Percentiles rank a stretch among this genome's conserved stretches.
Conservation (phyloP, 208 protist genomes). For the Jaenimonas drosophilae region DNA sequence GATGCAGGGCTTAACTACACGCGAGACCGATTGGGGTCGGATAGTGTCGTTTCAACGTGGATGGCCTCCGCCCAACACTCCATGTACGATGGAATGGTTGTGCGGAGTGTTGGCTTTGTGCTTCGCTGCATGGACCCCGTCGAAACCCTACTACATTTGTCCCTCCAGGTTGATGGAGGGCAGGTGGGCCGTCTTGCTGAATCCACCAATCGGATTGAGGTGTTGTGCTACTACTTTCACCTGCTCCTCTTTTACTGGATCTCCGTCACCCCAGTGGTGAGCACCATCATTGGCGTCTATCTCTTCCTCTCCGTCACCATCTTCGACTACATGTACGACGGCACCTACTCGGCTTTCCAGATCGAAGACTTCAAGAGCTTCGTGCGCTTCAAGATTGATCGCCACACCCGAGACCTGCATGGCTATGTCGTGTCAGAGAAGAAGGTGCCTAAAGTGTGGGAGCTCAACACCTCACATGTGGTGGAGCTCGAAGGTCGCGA, state of each 20-base stretch:
- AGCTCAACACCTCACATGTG: conserved; percentile 30
- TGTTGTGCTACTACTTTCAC: conserved; percentile 56
- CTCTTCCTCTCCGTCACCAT: conserved; percentile 55
- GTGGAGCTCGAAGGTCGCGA: conserved; percentile 12
- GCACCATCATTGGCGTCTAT: conserved; percentile 64
- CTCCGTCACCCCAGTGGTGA: conserved; percentile 66
- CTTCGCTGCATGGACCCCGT: conserved; percentile 42
- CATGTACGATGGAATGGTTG: conserved; percentile 11
- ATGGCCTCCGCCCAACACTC: conserved; percentile 5
- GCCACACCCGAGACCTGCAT: conserved; percentile 40
- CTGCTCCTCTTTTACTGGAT: conserved; percentile 73
- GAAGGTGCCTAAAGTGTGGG: conserved; percentile 56
- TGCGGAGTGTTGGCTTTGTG: conserved; percentile 12
- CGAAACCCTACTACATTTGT: conserved; percentile 55
- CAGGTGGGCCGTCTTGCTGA: conserved; percentile 27
- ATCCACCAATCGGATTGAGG: conserved; percentile 23
- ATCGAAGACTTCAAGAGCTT: conserved; percentile 85
- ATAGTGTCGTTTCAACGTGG: conserved; percentile 2
- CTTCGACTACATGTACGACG: conserved; percentile 74
- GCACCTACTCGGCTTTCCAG: conserved; percentile 74
- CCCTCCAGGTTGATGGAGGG: conserved; percentile 16
- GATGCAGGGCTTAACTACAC: conserved; percentile 6
- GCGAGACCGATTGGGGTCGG: conserved; percentile 14
- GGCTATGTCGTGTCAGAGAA: conserved; percentile 50
- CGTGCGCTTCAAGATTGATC: conserved; percentile 55